Conservation (phyloP, 129 eudicot genomes). For the Arctium lappa region DNA sequence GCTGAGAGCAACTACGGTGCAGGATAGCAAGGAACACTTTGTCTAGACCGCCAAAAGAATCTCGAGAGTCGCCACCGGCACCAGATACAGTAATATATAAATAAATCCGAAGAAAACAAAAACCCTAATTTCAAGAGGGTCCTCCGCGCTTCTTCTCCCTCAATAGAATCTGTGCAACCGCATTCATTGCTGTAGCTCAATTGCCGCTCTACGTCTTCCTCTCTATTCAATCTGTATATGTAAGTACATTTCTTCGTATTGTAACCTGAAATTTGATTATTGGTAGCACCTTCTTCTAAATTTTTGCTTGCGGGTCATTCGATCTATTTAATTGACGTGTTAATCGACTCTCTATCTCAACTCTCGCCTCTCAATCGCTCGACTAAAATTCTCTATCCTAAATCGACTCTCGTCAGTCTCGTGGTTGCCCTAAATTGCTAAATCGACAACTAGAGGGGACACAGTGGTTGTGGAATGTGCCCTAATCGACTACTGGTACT, state of each 20-base stretch:
- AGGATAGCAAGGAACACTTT: constrained; percentile 15
- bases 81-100: constrained; percentile 8
- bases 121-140: constrained; percentile 29
- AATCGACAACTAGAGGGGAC: no score
- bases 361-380: no score
- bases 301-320: background rate
- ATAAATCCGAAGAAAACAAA: background rate
- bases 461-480: no score
- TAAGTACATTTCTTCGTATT: constrained; percentile 5
- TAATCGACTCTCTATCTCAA: no score
- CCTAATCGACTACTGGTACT: no score
- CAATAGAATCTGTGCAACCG: constrained; percentile 2
- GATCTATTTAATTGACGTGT: background rate
- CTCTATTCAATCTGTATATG: background rate
- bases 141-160: constrained; percentile 2
- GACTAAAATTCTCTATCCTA: no score
- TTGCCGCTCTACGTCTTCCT: constrained; percentile 10
- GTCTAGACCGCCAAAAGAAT: constrained; percentile 29
- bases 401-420: no score
- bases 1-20: constrained; percentile 15
- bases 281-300: background rate
- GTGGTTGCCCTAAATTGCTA: no score
- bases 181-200: background rate
- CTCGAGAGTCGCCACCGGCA: constrained; percentile 21
- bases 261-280: background rate